Conservation (phyloP, 2,329 filamentous ascomycete species). For the Exophiala oligosperma region DNA sequence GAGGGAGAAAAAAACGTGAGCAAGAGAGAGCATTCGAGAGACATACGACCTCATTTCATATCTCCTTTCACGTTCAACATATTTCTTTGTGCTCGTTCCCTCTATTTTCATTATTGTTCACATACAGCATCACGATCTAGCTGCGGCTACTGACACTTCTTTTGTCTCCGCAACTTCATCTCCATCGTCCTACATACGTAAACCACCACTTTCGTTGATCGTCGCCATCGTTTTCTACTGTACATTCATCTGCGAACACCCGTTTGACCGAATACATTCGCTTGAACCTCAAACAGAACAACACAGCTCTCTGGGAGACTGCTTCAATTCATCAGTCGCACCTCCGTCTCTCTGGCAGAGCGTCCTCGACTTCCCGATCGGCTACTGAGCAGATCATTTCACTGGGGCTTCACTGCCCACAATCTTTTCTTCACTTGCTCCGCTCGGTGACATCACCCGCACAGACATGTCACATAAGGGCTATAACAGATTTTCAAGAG, state of each 20-base stretch:
- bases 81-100: no score
- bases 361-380: neutral
- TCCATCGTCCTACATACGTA: neutral
- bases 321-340: neutral
- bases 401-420: conserved; percentile 10
- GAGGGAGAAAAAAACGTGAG: neutral
- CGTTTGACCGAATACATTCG: conserved; percentile 1
- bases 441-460: conserved; percentile 16
- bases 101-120: neutral
- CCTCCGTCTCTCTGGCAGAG: conserved; percentile 11
- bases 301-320: conserved; percentile 1
- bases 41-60: neutral
- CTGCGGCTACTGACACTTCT: neutral
- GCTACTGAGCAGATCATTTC: neutral
- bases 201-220: conserved; percentile 12
- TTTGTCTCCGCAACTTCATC: neutral
- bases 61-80: no score
- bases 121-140: neutral
- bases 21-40: neutral
- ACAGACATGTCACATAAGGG: conserved; percentile 18
- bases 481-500: conserved; percentile 40
- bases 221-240: neutral
- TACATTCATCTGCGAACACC: neutral
- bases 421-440: conserved; percentile 13
- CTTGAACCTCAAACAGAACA: neutral